A percentile compares a stretch with the other conserved stretches of the same genome.
These are phyloP conservation scores for Plasmodium gonderi DNA, from an alignment of 169 alveolate genomes.

Conservation along the genomic window DNA sequence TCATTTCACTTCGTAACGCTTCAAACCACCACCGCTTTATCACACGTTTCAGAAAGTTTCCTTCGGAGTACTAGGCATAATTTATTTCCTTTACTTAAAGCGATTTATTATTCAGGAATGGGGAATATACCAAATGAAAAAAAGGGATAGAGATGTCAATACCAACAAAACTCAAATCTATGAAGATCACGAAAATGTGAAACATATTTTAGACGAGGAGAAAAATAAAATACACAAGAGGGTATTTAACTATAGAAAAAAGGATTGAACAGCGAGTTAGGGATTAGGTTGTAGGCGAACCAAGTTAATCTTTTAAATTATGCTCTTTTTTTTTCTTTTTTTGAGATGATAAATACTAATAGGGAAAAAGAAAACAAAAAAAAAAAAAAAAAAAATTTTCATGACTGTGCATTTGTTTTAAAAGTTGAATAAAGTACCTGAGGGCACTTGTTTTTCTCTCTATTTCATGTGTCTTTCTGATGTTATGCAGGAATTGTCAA, in stretches of 20 bases:
- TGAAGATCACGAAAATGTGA: constrained; percentile 69
- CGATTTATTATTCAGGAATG: constrained; percentile 59
- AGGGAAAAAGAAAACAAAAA: neutral
- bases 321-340: neutral
- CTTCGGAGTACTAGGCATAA: constrained; percentile 70
- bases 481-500: neutral
- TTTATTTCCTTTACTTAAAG: constrained; percentile 66
- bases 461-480: neutral
- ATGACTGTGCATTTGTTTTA: neutral
- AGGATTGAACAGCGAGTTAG: neutral
- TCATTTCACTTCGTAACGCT: neutral
- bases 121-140: constrained; percentile 67
- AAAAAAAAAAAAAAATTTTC: neutral
- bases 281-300: too few species aligned
- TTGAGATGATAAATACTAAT: too few species aligned
- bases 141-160: constrained; percentile 49
- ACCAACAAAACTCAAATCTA: constrained; percentile 44
- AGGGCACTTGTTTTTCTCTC: neutral
- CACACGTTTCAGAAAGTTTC: constrained; percentile 40
- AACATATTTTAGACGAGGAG: constrained; percentile 65
- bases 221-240: constrained; percentile 52
- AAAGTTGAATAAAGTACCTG: neutral
- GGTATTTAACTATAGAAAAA: constrained; percentile 14
- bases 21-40: neutral
- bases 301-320: too few species aligned